Evolutionary conservation across 2,329 filamentous ascomycete species (phyloP), one percentile per base, ranked within the genome.

Genomic region (Cladosporium cucumerinum): DNA sequence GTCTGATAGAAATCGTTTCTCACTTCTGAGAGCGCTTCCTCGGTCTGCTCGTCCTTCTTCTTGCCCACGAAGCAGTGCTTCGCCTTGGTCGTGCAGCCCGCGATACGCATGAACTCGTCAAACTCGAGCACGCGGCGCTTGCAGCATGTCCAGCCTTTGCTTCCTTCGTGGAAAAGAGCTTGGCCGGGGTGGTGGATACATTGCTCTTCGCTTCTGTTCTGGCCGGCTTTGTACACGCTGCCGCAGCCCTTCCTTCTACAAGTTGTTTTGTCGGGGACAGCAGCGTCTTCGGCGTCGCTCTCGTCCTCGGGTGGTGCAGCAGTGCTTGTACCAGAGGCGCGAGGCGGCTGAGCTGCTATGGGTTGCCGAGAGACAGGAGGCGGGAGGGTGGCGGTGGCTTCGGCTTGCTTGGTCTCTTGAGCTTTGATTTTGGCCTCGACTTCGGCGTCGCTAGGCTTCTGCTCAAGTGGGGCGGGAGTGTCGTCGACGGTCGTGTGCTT

Each of bases 1-100:
- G 95, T 98, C 79, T 99, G 95, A 80, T 99, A 99, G 80, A 94
- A 99, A 78, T 99, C 95, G 75, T 90, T 92, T 88, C 92, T 86
- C 68, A 97, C 90, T 3, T 86, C 88, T 51, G 92, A 87, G 48
- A 96, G 79, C 72, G 90, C 82, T 79, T 96, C 92, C 79, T 96
- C 92, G 1, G 84, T 86, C 46, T 76, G 77, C 63, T 78, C 76
- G 65, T 76, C 79, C 70, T 76, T 91, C 71, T 85, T 86, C 70
- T 87, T 84, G 4, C 91, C 91, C 36, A 98, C 84, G 73, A 97
- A 99, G 69, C 97, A 79, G 81, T 99, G 95, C 66, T 85, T 84
- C 51, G 84, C 82, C 79, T 93, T 95, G 51, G 89, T 93, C 76
- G 87, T 88, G 80, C 95, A 99, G 1, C 95, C 95, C 72, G 91